Evolutionary conservation across 2,329 filamentous ascomycete species (phyloP), one percentile per base, ranked within the genome.

Genomic region (Davidsoniella neocaledoniae): DNA sequence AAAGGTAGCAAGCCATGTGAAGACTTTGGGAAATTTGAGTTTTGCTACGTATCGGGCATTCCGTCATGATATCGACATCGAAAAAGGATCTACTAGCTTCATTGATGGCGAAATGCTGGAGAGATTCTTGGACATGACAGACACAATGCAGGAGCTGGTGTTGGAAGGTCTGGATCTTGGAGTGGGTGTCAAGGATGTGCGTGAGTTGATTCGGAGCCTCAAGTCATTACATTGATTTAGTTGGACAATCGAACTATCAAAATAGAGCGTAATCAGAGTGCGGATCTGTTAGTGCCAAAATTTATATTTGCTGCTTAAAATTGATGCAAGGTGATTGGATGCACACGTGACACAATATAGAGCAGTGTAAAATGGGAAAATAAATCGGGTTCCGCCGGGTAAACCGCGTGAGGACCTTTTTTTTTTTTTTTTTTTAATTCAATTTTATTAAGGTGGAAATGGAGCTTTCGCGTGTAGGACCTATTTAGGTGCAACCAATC

Each of bases 21-120:
- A 75, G 36, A 79, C 77, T 0, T 75, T 83, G 0, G 91, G 91
- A 0, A 68, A 79, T 44, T 75, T 94, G 45, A 72, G 79, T 0
- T 96, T 94, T 62, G 75, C 78, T 38, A 69, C 72, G 19, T 98
- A 85, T 67, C 76, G 91, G n/a, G 83, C 83, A 0, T 94, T 90
- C 66, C 78, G 78, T 54, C 93, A 79, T 49, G 79, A 82, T 23
- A 69, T 80, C 16, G 76, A 83, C 53, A 75, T 77, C 0, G 79
- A 83, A 2, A 84, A 83, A 0, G 79, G 83, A 0, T 90, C 91
- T 0, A 84, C 78, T 59, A 74, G 90, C 1, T 96, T 96, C 58
- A 76, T 98, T 10, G 91, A 98, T 59, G 91, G 90, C 0, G 90
- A 95, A 61, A 69, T 96, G 58, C 71, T 98, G 10, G 90, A 96